Conservation (phyloP, 768 basidiomycete genomes). For the Suillus discolor region DNA sequence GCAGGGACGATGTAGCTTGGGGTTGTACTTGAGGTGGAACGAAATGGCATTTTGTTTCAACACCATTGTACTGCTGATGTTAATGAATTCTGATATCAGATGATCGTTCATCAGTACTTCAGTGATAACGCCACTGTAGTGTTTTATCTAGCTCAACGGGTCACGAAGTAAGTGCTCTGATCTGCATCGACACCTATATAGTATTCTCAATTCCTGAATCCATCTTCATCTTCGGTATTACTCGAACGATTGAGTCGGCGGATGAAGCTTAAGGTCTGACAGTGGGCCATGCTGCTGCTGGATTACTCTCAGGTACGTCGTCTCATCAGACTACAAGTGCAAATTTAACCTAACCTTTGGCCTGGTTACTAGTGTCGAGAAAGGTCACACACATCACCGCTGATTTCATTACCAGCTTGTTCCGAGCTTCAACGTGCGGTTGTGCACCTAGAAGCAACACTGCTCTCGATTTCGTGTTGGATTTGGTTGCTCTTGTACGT, state of each 20-base stretch:
- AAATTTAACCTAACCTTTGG: not conserved
- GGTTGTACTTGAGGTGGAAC: no score
- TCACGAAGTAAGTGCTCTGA: no score
- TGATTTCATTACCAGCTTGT: conserved; percentile 66
- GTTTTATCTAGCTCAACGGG: no score
- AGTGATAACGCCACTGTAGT: no score
- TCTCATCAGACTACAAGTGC: not conserved
- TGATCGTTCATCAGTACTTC: no score
- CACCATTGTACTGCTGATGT: no score
- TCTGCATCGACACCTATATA: no score
- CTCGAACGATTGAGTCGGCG: conserved; percentile 72
- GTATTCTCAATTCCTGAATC: no score
- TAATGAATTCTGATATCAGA: no score
- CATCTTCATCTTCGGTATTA: no score
- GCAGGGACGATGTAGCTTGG: no score
- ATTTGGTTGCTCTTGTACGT: conserved; percentile 50
- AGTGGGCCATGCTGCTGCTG: conserved; percentile 62
- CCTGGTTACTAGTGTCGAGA: conserved; percentile 59
- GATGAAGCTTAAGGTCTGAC: conserved; percentile 68
- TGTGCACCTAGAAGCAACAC: conserved; percentile 59
- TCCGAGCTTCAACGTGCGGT: conserved; percentile 72
- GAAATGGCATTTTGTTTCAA: no score
- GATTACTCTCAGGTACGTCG: conserved; percentile 58
- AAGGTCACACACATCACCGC: conserved; percentile 75
- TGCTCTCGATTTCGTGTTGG: conserved; percentile 51